phyloP scores from a whole-genome alignment of 495 filamentous ascomycete genomes.

The Podospora pseudoanserina region DNA sequence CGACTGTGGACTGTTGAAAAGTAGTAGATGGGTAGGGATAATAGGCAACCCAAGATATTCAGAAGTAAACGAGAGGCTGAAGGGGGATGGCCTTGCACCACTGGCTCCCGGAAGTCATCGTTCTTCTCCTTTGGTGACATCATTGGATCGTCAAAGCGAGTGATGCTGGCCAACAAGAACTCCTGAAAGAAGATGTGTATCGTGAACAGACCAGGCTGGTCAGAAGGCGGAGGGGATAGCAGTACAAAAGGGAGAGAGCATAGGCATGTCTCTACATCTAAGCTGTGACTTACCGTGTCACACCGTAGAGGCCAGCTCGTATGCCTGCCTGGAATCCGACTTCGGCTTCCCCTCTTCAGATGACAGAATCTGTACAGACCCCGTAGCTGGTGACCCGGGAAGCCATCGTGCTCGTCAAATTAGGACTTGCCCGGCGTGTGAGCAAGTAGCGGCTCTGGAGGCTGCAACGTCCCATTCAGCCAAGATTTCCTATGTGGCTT shows the following conservation, averaged over 20 bases:
- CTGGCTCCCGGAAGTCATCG: background rate
- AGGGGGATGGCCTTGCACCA: background rate
- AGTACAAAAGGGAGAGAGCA: background rate
- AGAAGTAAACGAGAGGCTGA: slow-evolving; percentile 12
- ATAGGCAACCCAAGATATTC: slow-evolving; percentile 10
- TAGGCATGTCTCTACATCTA: background rate
- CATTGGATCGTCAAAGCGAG: background rate
- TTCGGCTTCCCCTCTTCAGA: background rate
- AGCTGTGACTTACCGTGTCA: background rate
- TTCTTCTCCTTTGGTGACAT: slow-evolving; percentile 3
- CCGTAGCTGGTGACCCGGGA: background rate
- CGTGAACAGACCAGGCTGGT: background rate
- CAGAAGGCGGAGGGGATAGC: background rate
- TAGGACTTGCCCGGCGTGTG: background rate
- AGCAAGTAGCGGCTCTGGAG: background rate
- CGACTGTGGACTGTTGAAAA: slow-evolving; percentile 10
- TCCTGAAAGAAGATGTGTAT: background rate
- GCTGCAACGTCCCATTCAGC: background rate
- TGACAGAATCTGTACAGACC: background rate
- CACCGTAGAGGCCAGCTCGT: background rate
- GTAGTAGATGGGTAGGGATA: slow-evolving; percentile 11
- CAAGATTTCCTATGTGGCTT: background rate
- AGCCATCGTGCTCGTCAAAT: background rate
- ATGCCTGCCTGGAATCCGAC: background rate
- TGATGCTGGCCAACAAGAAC: background rate